Evolutionary conservation across 2,329 filamentous ascomycete genomes (phyloP).

Genomic region (Podosphaera fusca): DNA sequence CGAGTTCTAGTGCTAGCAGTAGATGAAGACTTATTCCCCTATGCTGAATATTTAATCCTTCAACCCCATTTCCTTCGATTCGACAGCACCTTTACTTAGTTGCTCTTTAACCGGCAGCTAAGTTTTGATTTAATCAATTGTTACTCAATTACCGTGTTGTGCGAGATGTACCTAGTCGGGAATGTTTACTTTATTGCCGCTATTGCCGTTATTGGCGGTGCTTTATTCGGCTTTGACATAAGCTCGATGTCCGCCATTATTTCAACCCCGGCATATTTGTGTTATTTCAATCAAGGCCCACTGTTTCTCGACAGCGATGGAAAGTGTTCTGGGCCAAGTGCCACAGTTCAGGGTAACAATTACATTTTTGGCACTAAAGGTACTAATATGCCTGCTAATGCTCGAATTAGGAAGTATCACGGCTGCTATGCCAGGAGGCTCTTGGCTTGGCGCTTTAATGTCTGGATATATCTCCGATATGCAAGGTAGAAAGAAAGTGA

Average conservation of each 20-base stretch:
- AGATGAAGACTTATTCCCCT: too few species aligned
- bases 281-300: conserved; percentile 24
- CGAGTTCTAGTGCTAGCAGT: too few species aligned
- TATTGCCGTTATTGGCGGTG: conserved; percentile 15
- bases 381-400: conserved; percentile 17
- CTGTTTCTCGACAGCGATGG: conserved; percentile 16
- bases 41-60: neutral
- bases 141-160: too few species aligned
- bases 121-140: too few species aligned
- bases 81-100: neutral
- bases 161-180: conserved; percentile 9
- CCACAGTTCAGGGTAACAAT: conserved; percentile 14
- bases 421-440: conserved; percentile 48
- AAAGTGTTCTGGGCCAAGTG: conserved; percentile 28
- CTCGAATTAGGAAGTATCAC: conserved; percentile 37
- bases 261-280: conserved; percentile 25
- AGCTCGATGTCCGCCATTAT: conserved; percentile 35
- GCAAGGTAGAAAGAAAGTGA: conserved; percentile 25
- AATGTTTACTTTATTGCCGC: conserved; percentile 15
- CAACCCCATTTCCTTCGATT: neutral
- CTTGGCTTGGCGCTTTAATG: conserved; percentile 37
- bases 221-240: conserved; percentile 25
- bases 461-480: conserved; percentile 36
- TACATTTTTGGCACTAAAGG: conserved; percentile 18
- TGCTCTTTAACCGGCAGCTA: neutral